Percentiles rank a stretch among this genome's conserved stretches.
phyloP scores from a whole-genome alignment of 148 eudicot genomes.

The Vaccinium vitisidaea region DNA sequence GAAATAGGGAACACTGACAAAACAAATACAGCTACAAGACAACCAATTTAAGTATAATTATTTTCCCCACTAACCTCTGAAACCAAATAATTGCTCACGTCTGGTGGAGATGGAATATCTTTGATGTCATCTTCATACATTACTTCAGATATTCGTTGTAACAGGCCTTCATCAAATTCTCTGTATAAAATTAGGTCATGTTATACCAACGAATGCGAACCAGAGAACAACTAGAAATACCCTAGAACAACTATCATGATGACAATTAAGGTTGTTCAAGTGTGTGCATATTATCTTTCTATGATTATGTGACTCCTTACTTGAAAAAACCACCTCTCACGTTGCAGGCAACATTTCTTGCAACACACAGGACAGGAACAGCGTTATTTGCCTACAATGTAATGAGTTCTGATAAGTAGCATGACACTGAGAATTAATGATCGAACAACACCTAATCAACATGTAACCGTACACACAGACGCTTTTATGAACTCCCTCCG shows the following conservation, averaged over 20 bases:
- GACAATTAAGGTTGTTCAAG: slow-evolving; percentile 1
- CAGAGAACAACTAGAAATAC: not conserved
- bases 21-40: not conserved
- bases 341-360: slow-evolving; percentile 96
- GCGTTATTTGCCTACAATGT: slow-evolving; percentile 71
- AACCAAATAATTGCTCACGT: slow-evolving; percentile 89
- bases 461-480: not conserved
- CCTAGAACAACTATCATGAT: not conserved
- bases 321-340: slow-evolving; percentile 99
- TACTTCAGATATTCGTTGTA: slow-evolving; percentile 70
- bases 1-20: not conserved
- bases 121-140: slow-evolving; percentile 75
- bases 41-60: not conserved
- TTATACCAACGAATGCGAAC: not conserved
- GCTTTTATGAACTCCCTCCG: not conserved
- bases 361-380: slow-evolving; percentile 90
- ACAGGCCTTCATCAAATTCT: slow-evolving; percentile 84
- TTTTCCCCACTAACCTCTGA: slow-evolving; percentile 60
- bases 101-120: slow-evolving; percentile 75
- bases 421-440: slow-evolving; percentile 5
- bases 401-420: slow-evolving; percentile 9
- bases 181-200: slow-evolving; percentile 40
- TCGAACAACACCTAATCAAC: not conserved
- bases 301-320: slow-evolving; percentile 42
- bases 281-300: not conserved